Evolutionary conservation across 1,284 basidiomycete species (phyloP).

Genomic region (Singerocomus inundabilis): DNA sequence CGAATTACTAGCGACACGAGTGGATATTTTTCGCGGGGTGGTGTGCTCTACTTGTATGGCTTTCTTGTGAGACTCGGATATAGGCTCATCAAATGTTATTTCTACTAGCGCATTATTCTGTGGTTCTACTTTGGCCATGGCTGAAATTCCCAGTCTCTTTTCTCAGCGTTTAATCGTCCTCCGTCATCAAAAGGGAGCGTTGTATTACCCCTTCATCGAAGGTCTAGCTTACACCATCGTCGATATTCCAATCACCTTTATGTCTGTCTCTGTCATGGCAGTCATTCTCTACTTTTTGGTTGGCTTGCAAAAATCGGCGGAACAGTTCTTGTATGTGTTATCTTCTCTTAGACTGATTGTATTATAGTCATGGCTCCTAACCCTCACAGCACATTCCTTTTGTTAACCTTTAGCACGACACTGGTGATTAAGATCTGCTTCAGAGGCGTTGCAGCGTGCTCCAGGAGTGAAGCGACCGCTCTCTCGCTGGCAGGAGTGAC

Average conservation of each 20-base stretch:
- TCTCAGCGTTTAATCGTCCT: constrained; percentile 56
- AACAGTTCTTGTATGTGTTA: constrained; percentile 42
- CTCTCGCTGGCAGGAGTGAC: constrained; percentile 56
- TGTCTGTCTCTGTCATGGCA: constrained; percentile 43
- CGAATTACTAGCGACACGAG: constrained; percentile 54
- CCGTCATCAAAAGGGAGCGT: constrained; percentile 46
- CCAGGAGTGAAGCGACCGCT: constrained; percentile 48
- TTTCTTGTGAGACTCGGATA: constrained; percentile 34
- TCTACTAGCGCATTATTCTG: constrained; percentile 26
- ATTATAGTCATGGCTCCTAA: constrained; percentile 6
- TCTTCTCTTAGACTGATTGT: neutral
- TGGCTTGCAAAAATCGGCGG: constrained; percentile 40
- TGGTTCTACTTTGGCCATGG: constrained; percentile 12
- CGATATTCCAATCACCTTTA: constrained; percentile 53
- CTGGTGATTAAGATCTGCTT: constrained; percentile 63
- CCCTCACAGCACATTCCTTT: constrained; percentile 44
- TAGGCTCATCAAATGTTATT: constrained; percentile 24
- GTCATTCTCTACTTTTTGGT: constrained; percentile 57
- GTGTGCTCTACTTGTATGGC: constrained; percentile 68
- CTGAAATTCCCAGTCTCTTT: constrained; percentile 44
- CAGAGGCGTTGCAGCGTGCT: constrained; percentile 52
- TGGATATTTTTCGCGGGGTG: constrained; percentile 77
- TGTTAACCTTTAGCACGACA: constrained; percentile 47
- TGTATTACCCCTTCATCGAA: constrained; percentile 54
- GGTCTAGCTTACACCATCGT: constrained; percentile 59